Conservation (phyloP, 305 asterid genomes). For the Fraxinus albicans region DNA sequence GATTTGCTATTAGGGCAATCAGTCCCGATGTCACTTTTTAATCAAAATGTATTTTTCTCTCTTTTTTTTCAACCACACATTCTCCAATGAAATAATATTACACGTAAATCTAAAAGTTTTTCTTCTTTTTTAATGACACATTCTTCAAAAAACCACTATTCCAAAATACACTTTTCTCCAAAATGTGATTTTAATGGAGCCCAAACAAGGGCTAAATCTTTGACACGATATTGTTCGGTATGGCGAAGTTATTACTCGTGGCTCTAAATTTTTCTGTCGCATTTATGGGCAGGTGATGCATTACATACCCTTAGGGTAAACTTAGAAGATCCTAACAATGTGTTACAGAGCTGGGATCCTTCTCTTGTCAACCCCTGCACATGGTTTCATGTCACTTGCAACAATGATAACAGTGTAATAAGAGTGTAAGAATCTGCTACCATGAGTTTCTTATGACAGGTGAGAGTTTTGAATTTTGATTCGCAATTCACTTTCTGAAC, state of each 20-base stretch:
- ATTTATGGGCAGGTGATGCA: conserved; percentile 73
- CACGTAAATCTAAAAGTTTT: no score
- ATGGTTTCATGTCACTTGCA: conserved; percentile 98
- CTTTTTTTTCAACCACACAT: no score
- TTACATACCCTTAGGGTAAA: conserved; percentile 72
- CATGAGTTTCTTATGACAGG: neutral
- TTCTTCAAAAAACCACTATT: no score
- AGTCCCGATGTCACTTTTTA: no score
- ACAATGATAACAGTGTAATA: conserved; percentile 92
- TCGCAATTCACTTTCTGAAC: neutral
- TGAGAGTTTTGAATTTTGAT: neutral
- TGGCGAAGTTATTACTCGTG: neutral
- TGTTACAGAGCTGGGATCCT: conserved; percentile 97
- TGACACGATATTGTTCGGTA: neutral
- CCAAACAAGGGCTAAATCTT: no score
- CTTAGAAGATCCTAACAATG: conserved; percentile 88
- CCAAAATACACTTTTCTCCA: no score
- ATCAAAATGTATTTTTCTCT: no score
- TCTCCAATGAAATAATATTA: no score
- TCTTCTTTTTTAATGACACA: no score
- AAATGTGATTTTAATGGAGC: no score
- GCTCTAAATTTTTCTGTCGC: conserved; percentile 13
- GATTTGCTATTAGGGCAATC: no score
- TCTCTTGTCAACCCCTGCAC: conserved; percentile 98
- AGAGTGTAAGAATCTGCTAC: conserved; percentile 67